phyloP scores from a whole-genome alignment of 2,329 filamentous ascomycete genomes.

The Cladosporium cucumerinum region DNA sequence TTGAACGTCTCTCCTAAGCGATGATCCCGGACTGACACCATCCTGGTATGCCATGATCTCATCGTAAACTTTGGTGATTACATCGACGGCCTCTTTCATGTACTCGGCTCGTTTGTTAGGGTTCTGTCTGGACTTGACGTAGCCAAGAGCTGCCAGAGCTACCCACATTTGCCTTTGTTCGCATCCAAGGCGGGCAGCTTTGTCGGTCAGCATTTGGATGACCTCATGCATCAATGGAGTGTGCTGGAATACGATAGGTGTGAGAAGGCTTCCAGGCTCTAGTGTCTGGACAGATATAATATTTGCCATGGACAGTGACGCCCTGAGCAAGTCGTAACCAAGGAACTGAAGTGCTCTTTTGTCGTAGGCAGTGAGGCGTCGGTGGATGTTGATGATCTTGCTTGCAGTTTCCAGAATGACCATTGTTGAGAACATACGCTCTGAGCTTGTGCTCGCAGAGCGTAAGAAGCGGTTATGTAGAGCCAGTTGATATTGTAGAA shows the following conservation, averaged over 20 bases:
- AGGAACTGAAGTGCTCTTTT: conserved; percentile 28
- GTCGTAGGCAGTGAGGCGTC: conserved; percentile 24
- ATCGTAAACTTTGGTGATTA: conserved; percentile 29
- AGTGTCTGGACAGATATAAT: not conserved
- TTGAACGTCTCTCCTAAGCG: not conserved
- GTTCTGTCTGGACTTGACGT: conserved; percentile 27
- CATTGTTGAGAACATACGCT: conserved; percentile 31
- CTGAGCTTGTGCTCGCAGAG: conserved; percentile 24
- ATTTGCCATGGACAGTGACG: conserved; percentile 27
- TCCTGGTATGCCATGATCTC: conserved; percentile 34
- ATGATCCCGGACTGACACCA: conserved; percentile 15
- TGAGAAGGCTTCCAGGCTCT: not conserved
- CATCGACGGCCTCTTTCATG: conserved; percentile 34
- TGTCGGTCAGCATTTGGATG: conserved; percentile 30
- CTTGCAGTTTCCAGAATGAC: conserved; percentile 29
- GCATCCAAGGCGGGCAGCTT: conserved; percentile 29
- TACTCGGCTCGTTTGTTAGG: conserved; percentile 23
- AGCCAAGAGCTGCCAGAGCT: conserved; percentile 28
- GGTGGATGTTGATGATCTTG: conserved; percentile 29
- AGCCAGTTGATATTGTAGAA: conserved; percentile 32
- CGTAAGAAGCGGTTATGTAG: conserved; percentile 32
- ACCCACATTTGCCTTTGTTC: conserved; percentile 33
- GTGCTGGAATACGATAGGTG: not conserved
- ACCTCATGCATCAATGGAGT: conserved; percentile 14
- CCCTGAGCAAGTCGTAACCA: conserved; percentile 30